Evolutionary conservation across 2,329 filamentous ascomycete species (phyloP), one percentile per base, ranked within the genome.

Genomic region (Nannizziopsis arthrosporioides): DNA sequence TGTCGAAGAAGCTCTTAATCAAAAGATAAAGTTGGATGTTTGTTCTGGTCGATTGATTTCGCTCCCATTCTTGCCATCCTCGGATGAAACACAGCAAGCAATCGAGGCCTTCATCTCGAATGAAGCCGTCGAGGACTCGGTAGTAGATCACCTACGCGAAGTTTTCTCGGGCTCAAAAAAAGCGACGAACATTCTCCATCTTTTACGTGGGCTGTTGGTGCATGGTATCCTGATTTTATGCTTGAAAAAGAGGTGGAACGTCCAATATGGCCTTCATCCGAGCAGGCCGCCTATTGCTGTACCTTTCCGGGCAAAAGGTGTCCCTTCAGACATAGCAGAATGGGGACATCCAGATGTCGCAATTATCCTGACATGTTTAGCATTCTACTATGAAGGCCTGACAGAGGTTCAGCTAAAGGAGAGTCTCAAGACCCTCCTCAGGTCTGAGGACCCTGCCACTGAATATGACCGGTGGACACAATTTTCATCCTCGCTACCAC

Each of bases 341-440:
- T 86, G 75, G 57, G 77, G 79, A 0, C 81, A 87, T 53, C 80
- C 81, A 0, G 76, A 87, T 54, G 78, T 83, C 0, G 71, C 76
- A 0, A 80, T 86, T 1, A 31, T 79, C 0, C 66, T 87, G 1
- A 86, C 82, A 0, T 80, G 76, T 10, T 63, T 88, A 0, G 72
- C 75, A 0, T 85, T 82, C 55, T 87, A 87, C 55, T 82, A 85
- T 43, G 61, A 68, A 1, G 81, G 80, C 0, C 59, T 84, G 0
- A 70, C 47, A 1, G 51, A 68, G 1, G 39, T 55, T 0, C 77
- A 82, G 44, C 63, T 81, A 0, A 64, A 63, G 0, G 66, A 75
- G 22, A 64, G 65, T 0, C 60, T 84, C 0, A 63, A 74, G 27
- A 66, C 71, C 4, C 59, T 84, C 0, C 53, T 75, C 0, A 74